A percentile compares a stretch with the other conserved stretches of the same genome.
Conservation (phyloP, 768 basidiomycete species). For the Mycena olivaceomarginata region DNA sequence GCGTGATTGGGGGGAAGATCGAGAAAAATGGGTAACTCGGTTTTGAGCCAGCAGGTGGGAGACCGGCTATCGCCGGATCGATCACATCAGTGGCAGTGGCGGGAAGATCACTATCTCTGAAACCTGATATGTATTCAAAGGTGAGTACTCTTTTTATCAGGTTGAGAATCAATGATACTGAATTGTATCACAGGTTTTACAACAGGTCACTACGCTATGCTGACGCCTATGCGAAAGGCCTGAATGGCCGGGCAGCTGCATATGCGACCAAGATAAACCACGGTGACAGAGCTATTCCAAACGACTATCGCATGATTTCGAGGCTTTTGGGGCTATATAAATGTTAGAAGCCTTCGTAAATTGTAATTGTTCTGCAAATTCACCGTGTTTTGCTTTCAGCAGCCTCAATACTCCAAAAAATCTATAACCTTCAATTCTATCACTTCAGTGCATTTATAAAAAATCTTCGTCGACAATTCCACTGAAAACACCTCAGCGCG, state of each 20-base stretch:
- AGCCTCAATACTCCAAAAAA: neutral
- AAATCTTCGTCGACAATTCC: too few relatives aligned
- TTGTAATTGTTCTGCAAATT: neutral
- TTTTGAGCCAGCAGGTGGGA: too few relatives aligned
- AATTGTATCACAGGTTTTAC: neutral
- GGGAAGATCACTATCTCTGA: too few relatives aligned
- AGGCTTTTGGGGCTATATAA: neutral
- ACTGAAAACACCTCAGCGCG: too few relatives aligned
- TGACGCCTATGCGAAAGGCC: conserved; percentile 12
- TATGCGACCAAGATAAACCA: neutral
- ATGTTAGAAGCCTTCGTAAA: neutral
- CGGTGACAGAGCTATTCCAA: neutral
- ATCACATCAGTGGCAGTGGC: too few relatives aligned
- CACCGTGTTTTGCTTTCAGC: neutral
- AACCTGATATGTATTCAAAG: too few relatives aligned
- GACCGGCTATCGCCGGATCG: too few relatives aligned
- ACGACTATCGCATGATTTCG: neutral
- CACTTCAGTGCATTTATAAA: neutral
- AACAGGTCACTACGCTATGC: conserved; percentile 12
- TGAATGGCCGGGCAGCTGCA: neutral
- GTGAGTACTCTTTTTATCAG: too few relatives aligned
- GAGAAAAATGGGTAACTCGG: too few relatives aligned
- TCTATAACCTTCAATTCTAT: neutral
- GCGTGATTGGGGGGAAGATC: too few relatives aligned
- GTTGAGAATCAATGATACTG: too few relatives aligned